These are phyloP conservation scores for Trypanosomatidae sp. DNA, from an alignment of 208 protist species.

Conservation along the genomic window DNA sequence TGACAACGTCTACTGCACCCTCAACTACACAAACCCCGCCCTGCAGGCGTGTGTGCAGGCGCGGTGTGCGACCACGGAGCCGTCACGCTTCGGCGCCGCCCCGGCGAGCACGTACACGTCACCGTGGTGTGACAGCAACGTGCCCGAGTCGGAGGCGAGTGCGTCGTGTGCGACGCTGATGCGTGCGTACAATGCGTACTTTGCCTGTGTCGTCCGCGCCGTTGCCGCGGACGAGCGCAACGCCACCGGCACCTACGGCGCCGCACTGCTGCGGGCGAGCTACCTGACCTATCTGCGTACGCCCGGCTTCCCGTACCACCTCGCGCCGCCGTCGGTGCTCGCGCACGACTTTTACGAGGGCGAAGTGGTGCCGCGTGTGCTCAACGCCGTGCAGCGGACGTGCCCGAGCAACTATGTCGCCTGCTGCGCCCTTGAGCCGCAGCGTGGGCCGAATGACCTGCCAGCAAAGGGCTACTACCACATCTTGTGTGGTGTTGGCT, in stretches of 20 bases:
- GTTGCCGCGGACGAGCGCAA: background rate
- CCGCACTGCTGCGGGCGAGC: too few species aligned
- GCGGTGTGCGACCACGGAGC: too few species aligned
- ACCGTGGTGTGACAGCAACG: too few species aligned
- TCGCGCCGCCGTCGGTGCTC: conserved; percentile 18
- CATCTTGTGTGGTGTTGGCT: conserved; percentile 28
- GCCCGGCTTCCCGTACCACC: conserved; percentile 15
- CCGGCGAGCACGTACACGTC: too few species aligned
- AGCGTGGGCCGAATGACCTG: too few species aligned
- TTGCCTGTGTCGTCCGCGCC: conserved; percentile 16
- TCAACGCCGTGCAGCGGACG: conserved; percentile 7
- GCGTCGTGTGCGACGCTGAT: too few species aligned
- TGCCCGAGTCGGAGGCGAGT: too few species aligned
- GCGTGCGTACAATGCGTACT: conserved; percentile 26
- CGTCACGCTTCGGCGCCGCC: too few species aligned
- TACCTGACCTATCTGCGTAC: conserved; percentile 11
- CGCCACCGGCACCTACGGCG: background rate
- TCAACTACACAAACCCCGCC: too few species aligned
- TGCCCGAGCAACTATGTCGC: conserved; percentile 12
- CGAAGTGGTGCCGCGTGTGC: conserved; percentile 2
- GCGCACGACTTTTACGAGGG: conserved; percentile 17
- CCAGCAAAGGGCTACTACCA: conserved; percentile 34
- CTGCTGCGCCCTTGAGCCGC: too few species aligned
- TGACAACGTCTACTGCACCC: too few species aligned
- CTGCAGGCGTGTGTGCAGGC: too few species aligned